Evolutionary conservation across 1,284 basidiomycete species (phyloP).

Genomic region (Veloporphyrellus conicus): DNA sequence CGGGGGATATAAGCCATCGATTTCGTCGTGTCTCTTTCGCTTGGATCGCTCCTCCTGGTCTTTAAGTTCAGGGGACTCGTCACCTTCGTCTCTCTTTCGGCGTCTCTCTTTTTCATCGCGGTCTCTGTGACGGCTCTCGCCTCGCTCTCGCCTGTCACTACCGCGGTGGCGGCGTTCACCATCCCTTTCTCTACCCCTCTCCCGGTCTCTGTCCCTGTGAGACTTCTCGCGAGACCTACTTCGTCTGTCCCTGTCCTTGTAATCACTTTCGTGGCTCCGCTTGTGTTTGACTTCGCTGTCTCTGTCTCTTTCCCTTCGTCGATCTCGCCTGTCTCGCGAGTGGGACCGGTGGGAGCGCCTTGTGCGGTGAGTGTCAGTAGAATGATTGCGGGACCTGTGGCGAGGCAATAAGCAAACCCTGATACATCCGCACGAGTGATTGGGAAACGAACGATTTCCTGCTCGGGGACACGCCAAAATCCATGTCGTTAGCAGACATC

Average conservation of each 20-base stretch:
- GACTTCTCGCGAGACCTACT: constrained; percentile 42
- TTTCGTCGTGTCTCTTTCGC: constrained; percentile 52
- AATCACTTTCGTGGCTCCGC: constrained; percentile 51
- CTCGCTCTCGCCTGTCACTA: constrained; percentile 48
- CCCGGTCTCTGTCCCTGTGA: constrained; percentile 45
- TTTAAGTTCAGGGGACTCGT: constrained; percentile 39
- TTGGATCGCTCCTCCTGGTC: constrained; percentile 54
- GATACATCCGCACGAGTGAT: constrained; percentile 3
- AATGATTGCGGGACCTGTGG: constrained; percentile 61
- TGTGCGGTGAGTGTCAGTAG: constrained; percentile 68
- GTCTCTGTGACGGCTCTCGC: constrained; percentile 39
- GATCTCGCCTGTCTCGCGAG: constrained; percentile 52
- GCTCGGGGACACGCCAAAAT: constrained; percentile 59
- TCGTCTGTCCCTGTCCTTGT: constrained; percentile 47
- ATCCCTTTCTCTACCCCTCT: constrained; percentile 39
- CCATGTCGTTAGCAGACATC: constrained; percentile 51
- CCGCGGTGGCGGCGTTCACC: constrained; percentile 45
- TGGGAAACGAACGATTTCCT: constrained; percentile 56
- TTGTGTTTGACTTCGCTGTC: constrained; percentile 51
- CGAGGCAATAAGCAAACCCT: constrained; percentile 12
- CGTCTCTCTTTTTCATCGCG: constrained; percentile 49
- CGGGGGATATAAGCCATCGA: constrained; percentile 38
- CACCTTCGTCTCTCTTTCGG: constrained; percentile 58
- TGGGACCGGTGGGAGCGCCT: constrained; percentile 65
- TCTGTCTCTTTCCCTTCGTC: constrained; percentile 50